Evolutionary conservation across 352 stramenopile genomes (phyloP).

Genomic region (Globisporangium canariense): DNA sequence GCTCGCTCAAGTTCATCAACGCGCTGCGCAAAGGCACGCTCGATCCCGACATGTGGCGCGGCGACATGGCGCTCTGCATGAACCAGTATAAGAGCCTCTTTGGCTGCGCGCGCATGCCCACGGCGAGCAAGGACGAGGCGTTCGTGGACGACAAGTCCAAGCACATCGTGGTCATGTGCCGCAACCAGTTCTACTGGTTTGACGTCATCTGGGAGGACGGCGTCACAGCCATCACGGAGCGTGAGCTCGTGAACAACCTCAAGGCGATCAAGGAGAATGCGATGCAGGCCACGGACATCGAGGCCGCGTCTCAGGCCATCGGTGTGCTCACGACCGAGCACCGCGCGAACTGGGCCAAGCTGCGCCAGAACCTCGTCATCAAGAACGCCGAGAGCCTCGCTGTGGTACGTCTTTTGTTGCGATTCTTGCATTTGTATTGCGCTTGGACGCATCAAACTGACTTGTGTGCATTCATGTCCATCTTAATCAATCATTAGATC

Average conservation of each 20-base stretch:
- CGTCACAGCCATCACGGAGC: conserved; percentile 86
- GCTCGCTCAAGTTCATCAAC: conserved; percentile 91
- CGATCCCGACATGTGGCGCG: conserved; percentile 88
- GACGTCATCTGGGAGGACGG: conserved; percentile 87
- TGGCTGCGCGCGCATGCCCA: conserved; percentile 83
- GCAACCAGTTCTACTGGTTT: conserved; percentile 96
- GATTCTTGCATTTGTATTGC: neutral
- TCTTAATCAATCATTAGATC: conserved; percentile 39
- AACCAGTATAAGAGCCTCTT: conserved; percentile 94
- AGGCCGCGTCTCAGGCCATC: conserved; percentile 63
- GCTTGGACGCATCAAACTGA: neutral
- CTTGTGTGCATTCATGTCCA: neutral
- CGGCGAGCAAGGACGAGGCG: conserved; percentile 64
- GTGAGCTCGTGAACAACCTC: conserved; percentile 90
- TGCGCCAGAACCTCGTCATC: conserved; percentile 72
- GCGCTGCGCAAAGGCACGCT: conserved; percentile 89
- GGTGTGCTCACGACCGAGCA: conserved; percentile 92
- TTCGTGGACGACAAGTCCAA: conserved; percentile 79
- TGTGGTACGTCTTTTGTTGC: conserved; percentile 37
- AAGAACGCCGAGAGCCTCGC: conserved; percentile 80
- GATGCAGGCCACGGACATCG: conserved; percentile 48
- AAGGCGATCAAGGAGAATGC: conserved; percentile 88
- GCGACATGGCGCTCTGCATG: conserved; percentile 92
- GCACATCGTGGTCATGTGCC: conserved; percentile 92
- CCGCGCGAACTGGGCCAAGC: conserved; percentile 88